Evolutionary conservation across 2,329 filamentous ascomycete genomes (phyloP).

Genomic region (Alternaria dauci): DNA sequence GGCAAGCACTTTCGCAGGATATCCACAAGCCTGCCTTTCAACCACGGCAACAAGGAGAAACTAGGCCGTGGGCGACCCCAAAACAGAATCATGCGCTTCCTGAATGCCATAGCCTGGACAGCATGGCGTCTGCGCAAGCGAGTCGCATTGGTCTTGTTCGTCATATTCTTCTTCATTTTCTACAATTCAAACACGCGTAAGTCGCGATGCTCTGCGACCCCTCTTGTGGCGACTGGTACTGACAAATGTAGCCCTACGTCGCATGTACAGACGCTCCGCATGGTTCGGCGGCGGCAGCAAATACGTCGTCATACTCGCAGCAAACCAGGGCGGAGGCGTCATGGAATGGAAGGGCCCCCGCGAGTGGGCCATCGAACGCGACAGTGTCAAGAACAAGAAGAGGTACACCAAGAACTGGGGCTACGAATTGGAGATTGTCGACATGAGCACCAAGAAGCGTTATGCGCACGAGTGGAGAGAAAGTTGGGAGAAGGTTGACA

Average conservation of each 20-base stretch:
- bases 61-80: conserved; percentile 63
- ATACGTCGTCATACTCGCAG: conserved; percentile 90
- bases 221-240: conserved; percentile 4
- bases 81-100: conserved; percentile 45
- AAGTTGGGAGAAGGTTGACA: conserved; percentile 99
- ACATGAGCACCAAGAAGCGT: conserved; percentile 98
- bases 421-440: conserved; percentile 93
- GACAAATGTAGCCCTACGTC: conserved; percentile 60
- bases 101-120: conserved; percentile 57
- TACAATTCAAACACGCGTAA: conserved; percentile 75
- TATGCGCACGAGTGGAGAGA: conserved; percentile 99
- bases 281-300: conserved; percentile 87
- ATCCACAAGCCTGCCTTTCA: conserved; percentile 77
- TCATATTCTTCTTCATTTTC: conserved; percentile 69
- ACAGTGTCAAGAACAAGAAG: conserved; percentile 94
- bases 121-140: conserved; percentile 72
- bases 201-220: conserved; percentile 51
- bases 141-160: conserved; percentile 65
- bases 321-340: conserved; percentile 93
- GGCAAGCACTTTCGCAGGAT: conserved; percentile 82
- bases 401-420: conserved; percentile 88
- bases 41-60: conserved; percentile 81
- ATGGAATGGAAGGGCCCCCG: conserved; percentile 99
- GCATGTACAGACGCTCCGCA: conserved; percentile 73
- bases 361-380: conserved; percentile 97